Percentiles rank a stretch among this genome's conserved stretches.
Conservation (phyloP, 371 early-diverging fungal species). For the Mucor lusitanicus region DNA sequence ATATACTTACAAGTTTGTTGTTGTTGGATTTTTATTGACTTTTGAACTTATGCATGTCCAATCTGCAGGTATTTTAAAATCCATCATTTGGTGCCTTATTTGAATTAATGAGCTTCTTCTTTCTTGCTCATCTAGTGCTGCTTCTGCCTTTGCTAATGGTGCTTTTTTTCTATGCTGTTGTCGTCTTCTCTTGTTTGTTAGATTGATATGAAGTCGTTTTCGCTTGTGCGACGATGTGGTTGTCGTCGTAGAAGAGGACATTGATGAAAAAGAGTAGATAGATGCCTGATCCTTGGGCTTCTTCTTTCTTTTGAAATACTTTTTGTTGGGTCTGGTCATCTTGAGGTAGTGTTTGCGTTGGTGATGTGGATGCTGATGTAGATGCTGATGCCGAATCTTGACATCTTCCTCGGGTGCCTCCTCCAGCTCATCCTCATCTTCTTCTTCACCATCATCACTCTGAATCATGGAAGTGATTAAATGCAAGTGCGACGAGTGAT, state of each 20-base stretch:
- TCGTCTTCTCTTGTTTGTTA: not conserved
- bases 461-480: not conserved
- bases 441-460: not conserved
- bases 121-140: not conserved
- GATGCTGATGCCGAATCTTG: not conserved
- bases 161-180: not conserved
- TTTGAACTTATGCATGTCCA: constrained; percentile 16
- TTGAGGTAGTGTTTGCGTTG: not conserved
- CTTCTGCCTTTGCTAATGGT: not conserved
- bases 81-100: constrained; percentile 9
- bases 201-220: not conserved
- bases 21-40: not conserved
- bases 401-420: not conserved
- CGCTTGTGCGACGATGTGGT: not conserved
- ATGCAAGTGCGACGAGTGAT: not conserved
- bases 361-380: too few species aligned
- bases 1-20: constrained; percentile 1
- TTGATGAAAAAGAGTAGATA: not conserved
- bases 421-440: not conserved
- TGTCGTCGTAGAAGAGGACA: not conserved
- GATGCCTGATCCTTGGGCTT: not conserved
- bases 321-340: not conserved
- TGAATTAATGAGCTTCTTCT: not conserved
- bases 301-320: not conserved
- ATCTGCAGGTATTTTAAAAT: constrained; percentile 15